Base-by-base conservation (phyloP, 192 early-diverging fungal species). In the Coemansia sp. region DNA sequence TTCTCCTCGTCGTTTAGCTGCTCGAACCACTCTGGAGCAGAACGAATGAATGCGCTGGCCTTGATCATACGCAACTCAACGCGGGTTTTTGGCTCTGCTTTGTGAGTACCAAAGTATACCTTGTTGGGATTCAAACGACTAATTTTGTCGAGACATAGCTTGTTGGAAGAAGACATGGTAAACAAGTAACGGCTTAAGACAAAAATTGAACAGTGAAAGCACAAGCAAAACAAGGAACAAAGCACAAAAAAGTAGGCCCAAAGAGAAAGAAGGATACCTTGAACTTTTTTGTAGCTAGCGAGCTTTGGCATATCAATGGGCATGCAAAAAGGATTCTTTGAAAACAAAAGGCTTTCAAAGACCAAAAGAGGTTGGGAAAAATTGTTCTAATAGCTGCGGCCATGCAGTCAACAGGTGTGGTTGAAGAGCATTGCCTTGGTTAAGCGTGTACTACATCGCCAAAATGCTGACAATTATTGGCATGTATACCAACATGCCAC, bases 31-130 rank as follows among this genome's bases (percentile, higher is more conserved):
- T 58, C 31, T 2, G 55, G 31, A 10, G 27, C 16, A 18, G 29
- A 33, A 3, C 55, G 55, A 29, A 58, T 58, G 31, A 33, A 58
- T 2, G 55, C 55, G 15, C 55, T 58, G 55, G 55, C 55, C 55
- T 34, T 58, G 55, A 58, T 12, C 55, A 58, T 58, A 16, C 55
- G 31, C 31, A 58, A 16, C 13, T 58, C 55, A 1, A 58, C 55
- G 5, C 55, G 55, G 31, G 31, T 58, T 31, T 58, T 58, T 15
- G 55, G 55, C 3, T 31, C 13, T 16, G 7, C 31, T 33, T 6
- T 5, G 3, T 22, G 16, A 16, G 52, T 12, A 2, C 11, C 52
- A 31, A 13, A 55, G 2, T 31, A 12, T 16, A 31, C 55, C 31
- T 5, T 58, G 29, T 6, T 33, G 15, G 55, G 15, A 58, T 18